phyloP scores from a whole-genome alignment of 768 basidiomycete species.

The Xerocomellus intermedius region DNA sequence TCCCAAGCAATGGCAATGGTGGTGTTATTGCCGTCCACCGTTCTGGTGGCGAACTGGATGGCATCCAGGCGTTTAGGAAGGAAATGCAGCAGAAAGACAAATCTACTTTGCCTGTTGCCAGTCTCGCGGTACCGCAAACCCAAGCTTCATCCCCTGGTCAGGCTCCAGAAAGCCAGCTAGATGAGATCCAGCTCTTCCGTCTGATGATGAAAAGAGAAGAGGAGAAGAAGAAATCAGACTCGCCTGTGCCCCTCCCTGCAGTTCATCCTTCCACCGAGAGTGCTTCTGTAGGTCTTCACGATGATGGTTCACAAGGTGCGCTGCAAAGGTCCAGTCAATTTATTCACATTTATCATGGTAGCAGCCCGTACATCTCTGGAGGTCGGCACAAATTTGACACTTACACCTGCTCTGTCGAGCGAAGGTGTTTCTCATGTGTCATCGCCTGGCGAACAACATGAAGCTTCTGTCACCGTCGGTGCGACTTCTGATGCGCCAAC shows the following conservation, averaged over 20 bases:
- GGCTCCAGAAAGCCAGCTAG: conserved; percentile 45
- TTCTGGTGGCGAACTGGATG: conserved; percentile 68
- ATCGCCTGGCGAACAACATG: conserved; percentile 16
- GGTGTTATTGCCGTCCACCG: conserved; percentile 66
- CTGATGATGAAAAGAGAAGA: conserved; percentile 81
- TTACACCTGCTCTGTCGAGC: conserved; percentile 2
- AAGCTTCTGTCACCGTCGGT: not conserved
- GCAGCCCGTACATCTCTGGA: conserved; percentile 12
- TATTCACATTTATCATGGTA: conserved; percentile 11
- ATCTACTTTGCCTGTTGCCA: conserved; percentile 30
- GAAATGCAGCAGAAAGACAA: conserved; percentile 77
- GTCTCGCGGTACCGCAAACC: conserved; percentile 16
- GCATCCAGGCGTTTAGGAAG: conserved; percentile 87
- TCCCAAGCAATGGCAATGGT: conserved; percentile 54
- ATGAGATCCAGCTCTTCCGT: conserved; percentile 84
- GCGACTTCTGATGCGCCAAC: conserved; percentile 1
- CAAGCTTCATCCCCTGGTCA: conserved; percentile 19
- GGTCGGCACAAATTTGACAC: conserved; percentile 2
- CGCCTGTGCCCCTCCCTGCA: conserved; percentile 1
- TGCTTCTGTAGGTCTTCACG: conserved; percentile 4
- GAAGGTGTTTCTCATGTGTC: conserved; percentile 15
- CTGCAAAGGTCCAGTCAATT: not conserved
- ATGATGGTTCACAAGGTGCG: conserved; percentile 22
- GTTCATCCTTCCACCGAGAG: conserved; percentile 11
- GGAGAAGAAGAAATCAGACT: conserved; percentile 41